Conservation (phyloP, 768 basidiomycete genomes). For the Multifurca ochricompacta region DNA sequence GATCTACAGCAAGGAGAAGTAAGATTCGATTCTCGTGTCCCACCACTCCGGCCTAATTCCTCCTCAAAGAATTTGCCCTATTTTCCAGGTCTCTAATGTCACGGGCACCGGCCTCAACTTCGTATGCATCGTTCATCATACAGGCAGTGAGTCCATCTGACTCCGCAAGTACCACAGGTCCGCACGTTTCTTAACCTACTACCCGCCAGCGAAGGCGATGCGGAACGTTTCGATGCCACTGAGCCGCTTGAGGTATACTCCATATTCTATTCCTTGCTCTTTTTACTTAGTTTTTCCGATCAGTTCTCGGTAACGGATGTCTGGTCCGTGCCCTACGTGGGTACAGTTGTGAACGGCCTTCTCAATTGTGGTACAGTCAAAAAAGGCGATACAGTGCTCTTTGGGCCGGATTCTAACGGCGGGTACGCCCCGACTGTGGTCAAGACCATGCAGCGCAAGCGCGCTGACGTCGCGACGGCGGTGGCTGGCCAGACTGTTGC, state of each 20-base stretch:
- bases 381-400: constrained; percentile 70
- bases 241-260: constrained; percentile 65
- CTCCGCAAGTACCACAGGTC: constrained; percentile 37
- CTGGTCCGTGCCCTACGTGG: constrained; percentile 83
- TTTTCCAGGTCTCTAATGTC: constrained; percentile 90
- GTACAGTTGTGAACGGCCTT: constrained; percentile 80
- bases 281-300: constrained; percentile 3
- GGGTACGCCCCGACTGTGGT: constrained; percentile 73
- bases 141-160: neutral
- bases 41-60: neutral
- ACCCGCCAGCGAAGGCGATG: constrained; percentile 79
- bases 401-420: constrained; percentile 92
- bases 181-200: constrained; percentile 87
- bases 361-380: constrained; percentile 68
- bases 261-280: neutral
- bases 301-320: constrained; percentile 82
- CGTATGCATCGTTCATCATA: constrained; percentile 33
- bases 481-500: constrained; percentile 97
- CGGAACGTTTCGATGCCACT: constrained; percentile 70
- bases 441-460: constrained; percentile 91
- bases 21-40: constrained; percentile 17
- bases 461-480: constrained; percentile 72
- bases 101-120: constrained; percentile 86
- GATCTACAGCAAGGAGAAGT: constrained; percentile 69
- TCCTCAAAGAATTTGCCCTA: constrained; percentile 65